Conservation (phyloP, 148 eudicot species). For the Rhododendron henanense region DNA sequence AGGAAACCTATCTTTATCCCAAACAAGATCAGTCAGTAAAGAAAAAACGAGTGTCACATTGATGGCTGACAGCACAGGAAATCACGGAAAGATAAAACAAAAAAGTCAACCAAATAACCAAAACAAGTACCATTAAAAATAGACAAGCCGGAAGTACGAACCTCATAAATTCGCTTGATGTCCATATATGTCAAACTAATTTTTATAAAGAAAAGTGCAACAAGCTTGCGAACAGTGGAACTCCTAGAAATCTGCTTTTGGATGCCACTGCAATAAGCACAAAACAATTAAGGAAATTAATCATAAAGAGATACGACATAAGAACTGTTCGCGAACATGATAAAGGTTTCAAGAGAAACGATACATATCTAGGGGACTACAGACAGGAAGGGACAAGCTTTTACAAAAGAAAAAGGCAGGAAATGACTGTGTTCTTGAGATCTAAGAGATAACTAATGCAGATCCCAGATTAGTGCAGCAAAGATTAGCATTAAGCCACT, state of each 20-base stretch:
- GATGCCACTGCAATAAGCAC: conserved; percentile 59
- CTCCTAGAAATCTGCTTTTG: conserved; percentile 65
- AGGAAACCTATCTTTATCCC: background rate
- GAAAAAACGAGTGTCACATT: background rate
- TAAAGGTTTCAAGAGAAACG: background rate
- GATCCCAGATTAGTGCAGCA: background rate
- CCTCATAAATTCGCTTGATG: conserved; percentile 82
- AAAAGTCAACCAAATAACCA: background rate
- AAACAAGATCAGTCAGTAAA: background rate
- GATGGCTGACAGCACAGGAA: background rate
- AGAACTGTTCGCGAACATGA: background rate
- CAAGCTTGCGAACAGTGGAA: conserved; percentile 54
- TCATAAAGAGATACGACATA: background rate
- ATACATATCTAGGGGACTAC: background rate
- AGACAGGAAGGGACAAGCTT: background rate
- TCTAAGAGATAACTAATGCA: background rate
- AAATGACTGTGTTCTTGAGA: background rate
- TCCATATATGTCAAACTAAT: conserved; percentile 86
- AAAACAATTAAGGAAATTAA: background rate
- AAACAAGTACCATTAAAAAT: background rate
- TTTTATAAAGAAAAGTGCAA: conserved; percentile 54
- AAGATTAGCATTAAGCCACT: background rate
- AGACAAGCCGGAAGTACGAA: conserved; percentile 13
- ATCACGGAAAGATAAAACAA: background rate
- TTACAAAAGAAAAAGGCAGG: background rate